Conservation (phyloP, 2,329 filamentous ascomycete species). For the Aspergillus aculeatinus region DNA sequence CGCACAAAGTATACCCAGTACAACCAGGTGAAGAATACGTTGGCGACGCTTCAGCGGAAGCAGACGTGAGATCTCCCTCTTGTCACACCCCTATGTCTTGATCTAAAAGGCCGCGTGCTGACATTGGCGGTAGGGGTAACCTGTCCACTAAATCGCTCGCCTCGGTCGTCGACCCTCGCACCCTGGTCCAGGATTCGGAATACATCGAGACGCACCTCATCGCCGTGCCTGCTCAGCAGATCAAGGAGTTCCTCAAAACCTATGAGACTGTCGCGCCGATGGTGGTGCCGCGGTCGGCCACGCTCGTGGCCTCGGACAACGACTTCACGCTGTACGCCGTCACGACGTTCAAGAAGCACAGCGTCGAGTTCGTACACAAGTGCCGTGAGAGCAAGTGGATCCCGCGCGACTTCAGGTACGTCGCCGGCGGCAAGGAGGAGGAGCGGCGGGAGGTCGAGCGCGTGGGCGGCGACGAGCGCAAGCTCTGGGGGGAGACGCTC, state of each 20-base stretch:
- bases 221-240: conserved; percentile 74
- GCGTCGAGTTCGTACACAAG: conserved; percentile 84
- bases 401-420: conserved; percentile 89
- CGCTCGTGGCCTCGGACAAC: conserved; percentile 77
- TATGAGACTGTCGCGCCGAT: conserved; percentile 89
- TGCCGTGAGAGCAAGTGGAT: conserved; percentile 92
- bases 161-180: conserved; percentile 76
- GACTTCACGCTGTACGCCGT: conserved; percentile 88
- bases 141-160: conserved; percentile 90
- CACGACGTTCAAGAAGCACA: conserved; percentile 90
- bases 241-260: conserved; percentile 82
- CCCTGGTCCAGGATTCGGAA: conserved; percentile 86
- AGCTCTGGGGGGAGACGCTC: conserved; percentile 88
- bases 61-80: conserved; percentile 65
- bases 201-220: conserved; percentile 95
- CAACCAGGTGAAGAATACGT: conserved; percentile 82
- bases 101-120: not conserved
- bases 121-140: conserved; percentile 66
- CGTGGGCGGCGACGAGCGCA: conserved; percentile 79
- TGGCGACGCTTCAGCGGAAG: conserved; percentile 77
- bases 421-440: conserved; percentile 83
- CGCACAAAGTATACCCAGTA: conserved; percentile 94
- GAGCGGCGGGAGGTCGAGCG: conserved; percentile 84
- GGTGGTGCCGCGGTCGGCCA: conserved; percentile 87
- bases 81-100: conserved; percentile 1